These are phyloP conservation scores for Elsinoe perseae DNA, from an alignment of 2,329 filamentous ascomycete genomes.

Conservation along the genomic window DNA sequence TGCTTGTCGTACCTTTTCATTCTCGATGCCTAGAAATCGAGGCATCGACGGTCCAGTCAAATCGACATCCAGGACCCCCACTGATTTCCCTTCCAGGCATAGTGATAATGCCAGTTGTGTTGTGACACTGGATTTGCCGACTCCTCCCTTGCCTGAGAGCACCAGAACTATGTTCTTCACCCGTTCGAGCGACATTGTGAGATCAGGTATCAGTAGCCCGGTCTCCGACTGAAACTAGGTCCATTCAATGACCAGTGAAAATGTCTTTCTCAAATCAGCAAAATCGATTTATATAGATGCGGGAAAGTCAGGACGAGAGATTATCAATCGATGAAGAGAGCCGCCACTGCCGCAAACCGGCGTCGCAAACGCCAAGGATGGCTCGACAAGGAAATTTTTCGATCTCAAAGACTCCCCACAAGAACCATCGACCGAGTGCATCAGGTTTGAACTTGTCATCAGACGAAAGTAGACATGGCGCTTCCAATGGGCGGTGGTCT, in stretches of 20 bases:
- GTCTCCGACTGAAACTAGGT: no score
- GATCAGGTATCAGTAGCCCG: no score
- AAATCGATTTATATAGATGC: no score
- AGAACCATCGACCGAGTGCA: not conserved
- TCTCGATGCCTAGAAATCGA: conserved; percentile 84
- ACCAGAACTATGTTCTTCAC: conserved; percentile 74
- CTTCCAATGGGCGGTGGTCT: conserved; percentile 21
- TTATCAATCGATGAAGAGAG: conserved; percentile 12
- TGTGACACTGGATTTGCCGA: conserved; percentile 96
- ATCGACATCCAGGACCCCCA: conserved; percentile 93
- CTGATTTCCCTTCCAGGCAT: conserved; percentile 73
- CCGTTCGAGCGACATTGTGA: conserved; percentile 57
- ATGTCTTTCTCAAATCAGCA: not conserved
- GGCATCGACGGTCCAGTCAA: conserved; percentile 95
- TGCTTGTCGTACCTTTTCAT: conserved; percentile 81
- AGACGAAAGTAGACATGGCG: conserved; percentile 20
- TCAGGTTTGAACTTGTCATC: not conserved
- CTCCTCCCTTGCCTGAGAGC: conserved; percentile 93
- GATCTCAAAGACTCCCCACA: not conserved
- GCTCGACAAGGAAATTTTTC: conserved; percentile 1
- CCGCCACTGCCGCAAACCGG: conserved; percentile 8
- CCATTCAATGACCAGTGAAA: no score
- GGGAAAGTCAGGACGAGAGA: not conserved
- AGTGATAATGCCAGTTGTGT: conserved; percentile 90
- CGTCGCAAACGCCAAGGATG: conserved; percentile 4